Percentiles rank a stretch among this genome's conserved stretches.
Evolutionary conservation across 2,329 filamentous ascomycete genomes (phyloP).

Genomic region (Neurospora sp.): DNA sequence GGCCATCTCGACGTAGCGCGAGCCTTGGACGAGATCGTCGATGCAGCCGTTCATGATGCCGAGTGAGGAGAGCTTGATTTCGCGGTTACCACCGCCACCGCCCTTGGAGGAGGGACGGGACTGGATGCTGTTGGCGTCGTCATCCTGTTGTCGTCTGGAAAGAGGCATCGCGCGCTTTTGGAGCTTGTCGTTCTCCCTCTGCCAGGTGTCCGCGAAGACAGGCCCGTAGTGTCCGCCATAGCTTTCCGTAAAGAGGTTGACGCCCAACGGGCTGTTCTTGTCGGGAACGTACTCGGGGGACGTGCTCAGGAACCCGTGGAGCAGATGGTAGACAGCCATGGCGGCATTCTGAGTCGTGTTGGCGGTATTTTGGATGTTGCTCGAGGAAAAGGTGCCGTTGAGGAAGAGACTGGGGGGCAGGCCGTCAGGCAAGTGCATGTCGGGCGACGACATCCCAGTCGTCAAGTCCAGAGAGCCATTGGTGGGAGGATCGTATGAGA

Average conservation of each 20-base stretch:
- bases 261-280: slow-evolving; percentile 36
- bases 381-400: slow-evolving; percentile 57
- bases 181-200: slow-evolving; percentile 51
- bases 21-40: slow-evolving; percentile 51
- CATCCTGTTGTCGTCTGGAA: slow-evolving; percentile 20
- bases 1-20: slow-evolving; percentile 46
- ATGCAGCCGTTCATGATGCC: slow-evolving; percentile 65
- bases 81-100: slow-evolving; percentile 10
- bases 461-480: slow-evolving; percentile 48
- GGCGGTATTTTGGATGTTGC: slow-evolving; percentile 36
- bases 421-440: slow-evolving; percentile 12
- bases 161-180: slow-evolving; percentile 27
- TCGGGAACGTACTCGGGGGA: slow-evolving; percentile 50
- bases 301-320: slow-evolving; percentile 48
- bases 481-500: slow-evolving; percentile 54
- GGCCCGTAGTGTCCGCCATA: slow-evolving; percentile 64
- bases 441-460: slow-evolving; percentile 26
- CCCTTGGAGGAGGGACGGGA: not conserved
- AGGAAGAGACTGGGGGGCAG: slow-evolving; percentile 27
- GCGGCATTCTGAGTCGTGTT: slow-evolving; percentile 48
- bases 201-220: slow-evolving; percentile 47
- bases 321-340: slow-evolving; percentile 53
- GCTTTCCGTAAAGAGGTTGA: slow-evolving; percentile 60
- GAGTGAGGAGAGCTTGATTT: slow-evolving; percentile 49
- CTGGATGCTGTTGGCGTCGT: not conserved